A percentile compares a stretch with the other conserved stretches of the same genome.
phyloP scores from a whole-genome alignment of 441 rosid genomes.

The Erysimum cheiri region DNA sequence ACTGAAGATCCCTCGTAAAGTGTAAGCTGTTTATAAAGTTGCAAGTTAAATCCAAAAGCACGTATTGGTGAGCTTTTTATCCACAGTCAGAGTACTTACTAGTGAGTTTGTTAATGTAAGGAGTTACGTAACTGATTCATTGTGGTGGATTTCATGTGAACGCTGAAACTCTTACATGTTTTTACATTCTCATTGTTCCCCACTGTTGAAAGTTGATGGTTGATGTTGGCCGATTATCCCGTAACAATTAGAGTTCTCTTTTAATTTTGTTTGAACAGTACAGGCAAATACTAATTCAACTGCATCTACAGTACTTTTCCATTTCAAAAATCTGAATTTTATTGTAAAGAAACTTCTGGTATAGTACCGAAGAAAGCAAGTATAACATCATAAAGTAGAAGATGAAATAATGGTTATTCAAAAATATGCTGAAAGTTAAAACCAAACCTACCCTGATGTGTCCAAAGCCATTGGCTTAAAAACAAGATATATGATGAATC shows the following conservation, averaged over 20 bases:
- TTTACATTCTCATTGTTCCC: neutral
- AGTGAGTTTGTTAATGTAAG: slow-evolving; percentile 23
- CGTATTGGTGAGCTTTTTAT: slow-evolving; percentile 6
- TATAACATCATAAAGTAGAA: slow-evolving; percentile 8
- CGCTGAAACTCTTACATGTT: slow-evolving; percentile 15
- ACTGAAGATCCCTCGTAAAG: slow-evolving; percentile 58
- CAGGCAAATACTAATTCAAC: no score
- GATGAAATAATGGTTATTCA: slow-evolving; percentile 19
- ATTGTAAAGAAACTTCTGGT: no score
- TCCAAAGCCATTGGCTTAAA: slow-evolving; percentile 9
- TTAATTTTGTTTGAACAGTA: no score
- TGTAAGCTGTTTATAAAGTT: slow-evolving; percentile 31
- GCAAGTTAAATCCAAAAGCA: slow-evolving; percentile 16
- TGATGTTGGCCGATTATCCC: neutral
- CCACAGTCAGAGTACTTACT: neutral
- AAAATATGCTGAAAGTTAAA: neutral
- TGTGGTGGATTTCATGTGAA: slow-evolving; percentile 16
- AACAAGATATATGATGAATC: neutral
- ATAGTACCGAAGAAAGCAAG: neutral
- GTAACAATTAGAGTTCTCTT: no score
- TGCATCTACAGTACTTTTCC: no score
- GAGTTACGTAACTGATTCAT: slow-evolving; percentile 15
- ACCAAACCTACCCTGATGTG: neutral
- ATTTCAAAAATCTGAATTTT: no score
- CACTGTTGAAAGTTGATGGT: neutral